These are phyloP conservation scores for Terana coerulea DNA, from an alignment of 768 basidiomycete genomes.

Conservation along the genomic window DNA sequence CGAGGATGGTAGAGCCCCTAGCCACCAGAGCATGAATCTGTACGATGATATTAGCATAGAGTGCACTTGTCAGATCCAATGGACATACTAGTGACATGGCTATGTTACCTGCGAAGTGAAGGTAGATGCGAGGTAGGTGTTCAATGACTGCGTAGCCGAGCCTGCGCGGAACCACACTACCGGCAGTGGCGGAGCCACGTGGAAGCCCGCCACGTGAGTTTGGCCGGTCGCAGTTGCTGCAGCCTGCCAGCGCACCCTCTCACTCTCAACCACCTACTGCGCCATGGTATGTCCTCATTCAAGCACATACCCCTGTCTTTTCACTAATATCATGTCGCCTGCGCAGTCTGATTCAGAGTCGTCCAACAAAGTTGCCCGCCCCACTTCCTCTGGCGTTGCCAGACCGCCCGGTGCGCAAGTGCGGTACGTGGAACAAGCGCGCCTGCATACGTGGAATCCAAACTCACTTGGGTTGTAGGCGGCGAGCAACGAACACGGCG, in stretches of 20 bases:
- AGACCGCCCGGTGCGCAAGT: slow-evolving; percentile 80
- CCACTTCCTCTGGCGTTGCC: slow-evolving; percentile 45
- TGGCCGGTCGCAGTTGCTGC: slow-evolving; percentile 6
- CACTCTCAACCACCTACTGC: slow-evolving; percentile 11
- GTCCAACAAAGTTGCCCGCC: slow-evolving; percentile 35
- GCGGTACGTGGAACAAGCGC: slow-evolving; percentile 63
- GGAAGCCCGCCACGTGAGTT: slow-evolving; percentile 19
- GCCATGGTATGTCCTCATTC: slow-evolving; percentile 30
- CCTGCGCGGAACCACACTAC: not conserved
- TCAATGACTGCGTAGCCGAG: not conserved
- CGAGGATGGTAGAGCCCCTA: slow-evolving; percentile 74
- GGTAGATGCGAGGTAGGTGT: not conserved
- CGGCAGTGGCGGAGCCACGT: slow-evolving; percentile 4
- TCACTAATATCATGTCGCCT: not conserved
- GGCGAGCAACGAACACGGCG: slow-evolving; percentile 59
- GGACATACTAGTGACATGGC: slow-evolving; percentile 28
- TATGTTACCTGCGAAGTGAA: not conserved
- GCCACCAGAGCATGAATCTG: slow-evolving; percentile 87
- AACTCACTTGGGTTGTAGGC: slow-evolving; percentile 36
- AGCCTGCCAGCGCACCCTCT: slow-evolving; percentile 26
- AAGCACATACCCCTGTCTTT: not conserved
- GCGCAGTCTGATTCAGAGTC: slow-evolving; percentile 78
- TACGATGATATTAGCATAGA: not conserved
- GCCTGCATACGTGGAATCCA: not conserved
- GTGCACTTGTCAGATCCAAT: not conserved